Base-by-base conservation (phyloP, 116 monocot species). In the Dioscorea cayenensis region DNA sequence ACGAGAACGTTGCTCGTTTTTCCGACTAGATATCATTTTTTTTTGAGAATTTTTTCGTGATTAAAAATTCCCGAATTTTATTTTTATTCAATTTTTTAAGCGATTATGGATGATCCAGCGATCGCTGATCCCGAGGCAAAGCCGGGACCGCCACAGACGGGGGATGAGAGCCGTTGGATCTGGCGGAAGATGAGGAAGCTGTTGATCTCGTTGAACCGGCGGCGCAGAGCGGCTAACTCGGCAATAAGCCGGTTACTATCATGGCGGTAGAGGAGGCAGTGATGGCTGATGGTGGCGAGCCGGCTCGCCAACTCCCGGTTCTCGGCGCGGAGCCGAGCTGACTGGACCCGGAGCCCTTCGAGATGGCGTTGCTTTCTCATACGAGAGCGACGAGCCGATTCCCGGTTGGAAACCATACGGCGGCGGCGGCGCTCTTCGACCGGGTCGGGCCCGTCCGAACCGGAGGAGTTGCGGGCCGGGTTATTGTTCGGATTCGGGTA, bases 371-470 rank as follows among this genome's bases (percentile, higher is more conserved):
- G 79, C 77, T 86, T 86, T 55, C 83, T 73, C 68, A 68, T 74
- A 16, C 86, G 72, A 9, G 86, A 86, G 36, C 86, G 86, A 7
- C 86, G 73, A 19, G 83, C 86, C 10, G 86, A 83, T 64, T 86
- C 86, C 59, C 86, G 77, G 80, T 83, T 82, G 69, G 86, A 86
- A 17, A 86, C 62, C 83, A 63, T 86, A 19, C 86, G 76, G 17
- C 86, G 62, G 23, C 59, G 60, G 64, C 71, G 63, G 21, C 86
- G 72, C 73, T 79, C 76, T 19, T 83, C 82, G 38, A 25, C 64
- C 37, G 58, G 43, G 51, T 60, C 75, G 20, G 36, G 16, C 25
- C 68, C 59, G 69, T 8, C 19, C 60, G 7, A 19, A 36, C 28
- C 12, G 48, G 64, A 11, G 20, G 63, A 13, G 59, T 21, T 21